Base-by-base conservation (phyloP, 1,284 basidiomycete species). In the Bondarzewia mesenterica region DNA sequence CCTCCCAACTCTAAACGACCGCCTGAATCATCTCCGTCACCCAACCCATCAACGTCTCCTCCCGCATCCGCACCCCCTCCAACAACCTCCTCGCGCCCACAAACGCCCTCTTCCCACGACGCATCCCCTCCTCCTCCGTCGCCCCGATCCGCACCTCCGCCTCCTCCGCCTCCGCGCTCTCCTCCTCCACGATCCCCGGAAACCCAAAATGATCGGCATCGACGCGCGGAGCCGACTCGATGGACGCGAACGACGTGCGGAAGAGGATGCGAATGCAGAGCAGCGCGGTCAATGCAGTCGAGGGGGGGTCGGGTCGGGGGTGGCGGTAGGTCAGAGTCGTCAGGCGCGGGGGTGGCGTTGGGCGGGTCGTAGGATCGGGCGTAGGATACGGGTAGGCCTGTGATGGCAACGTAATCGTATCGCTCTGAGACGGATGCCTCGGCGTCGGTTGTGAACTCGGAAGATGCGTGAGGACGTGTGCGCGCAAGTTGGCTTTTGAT, bases 141-240 rank as follows among this genome's bases (percentile, higher is more conserved):
- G 72, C 72, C 52, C 59, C 58, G 63, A 65, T 49, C 29, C 58
- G 60, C 21, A 59, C 58, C 46, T 71, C 68, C 29, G 61, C 56
- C 8, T 57, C 63, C 38, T 77, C 77, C 41, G 72, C 67, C 15
- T 81, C 82, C 10, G 77, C 80, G 10, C 10, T 20, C 8, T 8
- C 10, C 10, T 71, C 69, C 54, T 85, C 83, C 32, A 84, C 70
- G 42, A 83, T 47, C 0, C 84, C 86, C 5, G 87, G 88, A 62
- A 90, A 90, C 3, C 87, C 87, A 62, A 89, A 90, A 55, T 87
- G 85, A 52, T 89, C 83, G 7, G 75, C 81, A 59, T 89, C 86
- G 2, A 74, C 78, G 12, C 83, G 73, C 14, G 86, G 86, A 0
- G 87, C 86, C 23, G 75, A 73, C 52, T 87, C 85, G 1, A 65